phyloP scores from a whole-genome alignment of 306 rosid genomes.

The Hippophae tibetana region DNA sequence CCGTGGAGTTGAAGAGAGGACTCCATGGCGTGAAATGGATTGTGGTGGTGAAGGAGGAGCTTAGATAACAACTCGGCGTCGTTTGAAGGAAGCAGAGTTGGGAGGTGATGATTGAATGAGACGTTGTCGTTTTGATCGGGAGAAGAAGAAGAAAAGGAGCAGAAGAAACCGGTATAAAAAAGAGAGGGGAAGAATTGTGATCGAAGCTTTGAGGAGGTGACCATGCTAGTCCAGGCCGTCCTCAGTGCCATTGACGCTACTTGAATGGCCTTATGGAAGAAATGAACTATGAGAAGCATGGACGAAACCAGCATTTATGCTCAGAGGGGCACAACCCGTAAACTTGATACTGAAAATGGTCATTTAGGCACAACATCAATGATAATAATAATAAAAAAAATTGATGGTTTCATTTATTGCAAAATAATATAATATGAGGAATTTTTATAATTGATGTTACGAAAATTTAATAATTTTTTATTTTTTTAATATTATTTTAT shows the following conservation, averaged over 20 bases:
- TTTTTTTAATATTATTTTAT: too few relatives aligned
- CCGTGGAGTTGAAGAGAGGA: constrained; percentile 73
- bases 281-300: too few relatives aligned
- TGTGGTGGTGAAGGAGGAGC: constrained; percentile 67
- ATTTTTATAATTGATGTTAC: too few relatives aligned
- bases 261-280: too few relatives aligned
- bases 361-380: too few relatives aligned
- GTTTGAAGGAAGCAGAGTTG: constrained; percentile 25
- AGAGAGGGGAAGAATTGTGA: not conserved
- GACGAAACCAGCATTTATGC: too few relatives aligned
- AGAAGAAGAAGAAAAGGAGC: constrained; percentile 11
- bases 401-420: too few relatives aligned
- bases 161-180: not conserved
- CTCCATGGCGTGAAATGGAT: constrained; percentile 76
- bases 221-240: not conserved
- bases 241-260: not conserved
- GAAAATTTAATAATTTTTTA: too few relatives aligned
- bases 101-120: constrained; percentile 11
- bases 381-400: too few relatives aligned
- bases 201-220: not conserved
- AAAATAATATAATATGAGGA: too few relatives aligned
- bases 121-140: not conserved
- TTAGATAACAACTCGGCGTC: constrained; percentile 51
- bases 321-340: too few relatives aligned
- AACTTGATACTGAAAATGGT: too few relatives aligned